Conservation (phyloP, 2,329 filamentous ascomycete species). For the Monosporascus sp. region DNA sequence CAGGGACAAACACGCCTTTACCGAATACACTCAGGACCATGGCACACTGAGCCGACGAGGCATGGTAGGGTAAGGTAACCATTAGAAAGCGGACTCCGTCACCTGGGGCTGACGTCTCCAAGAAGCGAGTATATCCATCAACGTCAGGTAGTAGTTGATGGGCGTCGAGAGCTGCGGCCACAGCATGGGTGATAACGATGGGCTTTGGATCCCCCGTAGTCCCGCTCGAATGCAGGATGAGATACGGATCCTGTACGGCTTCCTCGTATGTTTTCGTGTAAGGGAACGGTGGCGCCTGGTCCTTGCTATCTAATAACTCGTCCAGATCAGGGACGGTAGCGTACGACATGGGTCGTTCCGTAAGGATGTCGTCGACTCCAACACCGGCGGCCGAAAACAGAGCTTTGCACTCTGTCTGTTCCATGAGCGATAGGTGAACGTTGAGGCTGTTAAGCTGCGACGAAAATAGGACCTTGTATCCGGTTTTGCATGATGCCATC, state of each 20-base stretch:
- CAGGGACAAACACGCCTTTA: slow-evolving; percentile 11
- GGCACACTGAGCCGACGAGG: slow-evolving; percentile 6
- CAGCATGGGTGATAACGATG: slow-evolving; percentile 5
- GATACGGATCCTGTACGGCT: slow-evolving; percentile 11
- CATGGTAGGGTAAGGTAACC: slow-evolving; percentile 14
- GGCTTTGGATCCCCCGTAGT: slow-evolving; percentile 16
- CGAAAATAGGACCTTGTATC: slow-evolving; percentile 16
- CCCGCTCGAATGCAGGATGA: slow-evolving; percentile 15
- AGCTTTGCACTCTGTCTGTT: slow-evolving; percentile 12
- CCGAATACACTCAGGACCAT: slow-evolving; percentile 11
- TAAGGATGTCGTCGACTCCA: slow-evolving; percentile 13
- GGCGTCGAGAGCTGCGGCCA: slow-evolving; percentile 4
- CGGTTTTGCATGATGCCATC: slow-evolving; percentile 19
- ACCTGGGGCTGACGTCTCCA: slow-evolving; percentile 4
- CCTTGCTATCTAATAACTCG: slow-evolving; percentile 2
- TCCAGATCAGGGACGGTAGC: slow-evolving; percentile 11
- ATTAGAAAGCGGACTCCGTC: slow-evolving; percentile 10
- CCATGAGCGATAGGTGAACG: slow-evolving; percentile 15
- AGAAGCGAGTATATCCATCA: slow-evolving; percentile 7
- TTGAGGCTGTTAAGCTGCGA: slow-evolving; percentile 15
- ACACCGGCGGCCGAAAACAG: slow-evolving; percentile 12
- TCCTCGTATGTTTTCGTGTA: slow-evolving; percentile 16
- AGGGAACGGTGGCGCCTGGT: slow-evolving; percentile 9
- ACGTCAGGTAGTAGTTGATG: slow-evolving; percentile 9
- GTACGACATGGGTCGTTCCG: slow-evolving; percentile 9